Evolutionary conservation across 106 monocot genomes (phyloP).

Genomic region (Amphibolis antarctica): DNA sequence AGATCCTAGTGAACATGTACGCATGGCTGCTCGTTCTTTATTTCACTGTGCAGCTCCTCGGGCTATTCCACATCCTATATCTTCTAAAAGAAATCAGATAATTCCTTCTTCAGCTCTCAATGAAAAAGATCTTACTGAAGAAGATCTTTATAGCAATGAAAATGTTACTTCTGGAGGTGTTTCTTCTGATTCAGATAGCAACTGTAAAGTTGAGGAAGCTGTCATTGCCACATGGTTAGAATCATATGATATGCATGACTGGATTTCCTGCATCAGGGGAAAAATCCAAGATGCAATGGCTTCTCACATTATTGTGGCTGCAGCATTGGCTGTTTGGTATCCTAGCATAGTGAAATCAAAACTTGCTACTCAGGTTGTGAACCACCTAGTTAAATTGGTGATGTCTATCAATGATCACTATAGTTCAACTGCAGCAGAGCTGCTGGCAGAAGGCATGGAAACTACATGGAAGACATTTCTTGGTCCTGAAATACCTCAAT

Average conservation of each 20-base stretch:
- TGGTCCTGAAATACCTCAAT: constrained; percentile 50
- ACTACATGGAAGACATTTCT: constrained; percentile 64
- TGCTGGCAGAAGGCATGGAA: constrained; percentile 98
- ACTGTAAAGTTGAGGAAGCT: constrained; percentile 24
- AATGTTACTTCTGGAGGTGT: constrained; percentile 6
- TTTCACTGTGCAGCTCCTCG: constrained; percentile 98
- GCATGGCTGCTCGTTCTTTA: constrained; percentile 96
- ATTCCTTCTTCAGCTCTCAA: constrained; percentile 13
- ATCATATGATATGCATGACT: constrained; percentile 79
- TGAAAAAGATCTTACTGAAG: constrained; percentile 13
- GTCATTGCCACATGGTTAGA: constrained; percentile 66
- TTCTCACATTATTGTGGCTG: constrained; percentile 80
- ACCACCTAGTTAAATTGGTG: constrained; percentile 75
- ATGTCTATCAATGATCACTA: constrained; percentile 82
- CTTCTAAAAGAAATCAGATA: constrained; percentile 21
- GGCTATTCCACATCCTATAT: constrained; percentile 57
- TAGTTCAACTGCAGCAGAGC: constrained; percentile 91
- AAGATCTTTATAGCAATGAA: constrained; percentile 7
- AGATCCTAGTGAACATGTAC: constrained; percentile 88
- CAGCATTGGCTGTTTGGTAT: constrained; percentile 96
- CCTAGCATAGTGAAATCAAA: constrained; percentile 75
- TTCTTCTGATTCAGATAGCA: constrained; percentile 1
- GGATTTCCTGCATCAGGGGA: constrained; percentile 77
- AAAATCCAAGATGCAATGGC: constrained; percentile 82
- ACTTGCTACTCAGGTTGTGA: constrained; percentile 45